Conservation (phyloP, 2,329 filamentous ascomycete genomes). For the Talaromyces sp. region DNA sequence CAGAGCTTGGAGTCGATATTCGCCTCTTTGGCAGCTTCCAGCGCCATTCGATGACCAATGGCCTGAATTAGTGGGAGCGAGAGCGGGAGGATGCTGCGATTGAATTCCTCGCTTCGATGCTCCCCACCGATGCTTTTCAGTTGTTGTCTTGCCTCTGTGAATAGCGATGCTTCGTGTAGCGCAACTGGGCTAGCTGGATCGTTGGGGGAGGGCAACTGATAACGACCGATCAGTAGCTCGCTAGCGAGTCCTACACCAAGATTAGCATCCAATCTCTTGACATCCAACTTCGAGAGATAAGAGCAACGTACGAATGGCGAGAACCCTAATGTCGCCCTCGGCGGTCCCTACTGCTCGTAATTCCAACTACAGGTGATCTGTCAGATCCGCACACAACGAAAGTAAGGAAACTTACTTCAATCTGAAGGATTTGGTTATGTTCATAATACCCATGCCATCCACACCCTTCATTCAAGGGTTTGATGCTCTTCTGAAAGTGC, state of each 20-base stretch:
- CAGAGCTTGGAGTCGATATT: conserved; percentile 13
- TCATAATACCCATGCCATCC: conserved; percentile 15
- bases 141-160: conserved; percentile 16
- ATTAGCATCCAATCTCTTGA: neutral
- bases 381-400: neutral
- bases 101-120: conserved; percentile 20
- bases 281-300: too few relatives aligned
- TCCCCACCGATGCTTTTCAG: neutral
- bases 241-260: conserved; percentile 21
- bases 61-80: conserved; percentile 19
- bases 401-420: neutral
- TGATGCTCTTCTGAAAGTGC: conserved; percentile 12
- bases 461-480: conserved; percentile 13
- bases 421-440: conserved; percentile 16
- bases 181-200: conserved; percentile 17
- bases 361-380: neutral
- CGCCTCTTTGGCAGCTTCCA: conserved; percentile 20
- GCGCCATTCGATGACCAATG: conserved; percentile 22
- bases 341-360: neutral
- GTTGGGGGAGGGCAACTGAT: conserved; percentile 18
- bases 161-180: conserved; percentile 19
- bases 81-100: conserved; percentile 19
- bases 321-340: conserved; percentile 7
- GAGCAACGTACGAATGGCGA: conserved; percentile 16
- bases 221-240: conserved; percentile 24